These are phyloP conservation scores for Malania oleifera DNA, from an alignment of 164 flowering plant genomes.

Conservation along the genomic window DNA sequence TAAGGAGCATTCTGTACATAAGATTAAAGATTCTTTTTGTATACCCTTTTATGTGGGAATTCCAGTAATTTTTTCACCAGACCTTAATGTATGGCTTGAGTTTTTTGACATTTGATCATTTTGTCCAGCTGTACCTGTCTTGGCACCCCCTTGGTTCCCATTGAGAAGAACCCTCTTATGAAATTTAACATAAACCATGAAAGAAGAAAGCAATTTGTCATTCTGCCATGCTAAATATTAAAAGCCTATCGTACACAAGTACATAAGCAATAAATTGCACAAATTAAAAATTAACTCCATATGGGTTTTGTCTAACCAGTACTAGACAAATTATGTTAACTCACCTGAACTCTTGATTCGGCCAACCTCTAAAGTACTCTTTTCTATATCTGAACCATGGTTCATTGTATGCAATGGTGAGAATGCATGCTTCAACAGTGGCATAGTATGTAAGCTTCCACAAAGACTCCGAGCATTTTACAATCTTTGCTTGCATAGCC, in stretches of 20 bases:
- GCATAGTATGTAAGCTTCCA: conserved; percentile 89
- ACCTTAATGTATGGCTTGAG: no score
- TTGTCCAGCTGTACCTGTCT: no score
- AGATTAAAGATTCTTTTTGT: no score
- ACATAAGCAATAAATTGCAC: not conserved
- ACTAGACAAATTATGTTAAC: conserved; percentile 12
- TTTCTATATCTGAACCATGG: conserved; percentile 70
- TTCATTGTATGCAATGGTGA: conserved; percentile 45
- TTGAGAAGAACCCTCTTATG: no score
- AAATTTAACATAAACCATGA: no score
- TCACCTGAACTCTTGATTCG: conserved; percentile 80
- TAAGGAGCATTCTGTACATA: no score
- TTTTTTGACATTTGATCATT: no score
- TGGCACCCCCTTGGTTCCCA: no score
- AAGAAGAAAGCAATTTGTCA: no score
- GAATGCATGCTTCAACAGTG: conserved; percentile 48
- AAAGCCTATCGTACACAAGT: not conserved
- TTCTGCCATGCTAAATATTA: not conserved
- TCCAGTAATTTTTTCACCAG: no score
- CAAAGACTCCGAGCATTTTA: conserved; percentile 82
- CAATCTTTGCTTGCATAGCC: conserved; percentile 49
- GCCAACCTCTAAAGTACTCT: conserved; percentile 76
- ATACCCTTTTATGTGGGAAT: no score
- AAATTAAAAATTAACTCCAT: not conserved
- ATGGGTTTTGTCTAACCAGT: not conserved